These are phyloP conservation scores for Rhizopogon vinicolor DNA, from an alignment of 768 basidiomycete genomes.

Conservation along the genomic window DNA sequence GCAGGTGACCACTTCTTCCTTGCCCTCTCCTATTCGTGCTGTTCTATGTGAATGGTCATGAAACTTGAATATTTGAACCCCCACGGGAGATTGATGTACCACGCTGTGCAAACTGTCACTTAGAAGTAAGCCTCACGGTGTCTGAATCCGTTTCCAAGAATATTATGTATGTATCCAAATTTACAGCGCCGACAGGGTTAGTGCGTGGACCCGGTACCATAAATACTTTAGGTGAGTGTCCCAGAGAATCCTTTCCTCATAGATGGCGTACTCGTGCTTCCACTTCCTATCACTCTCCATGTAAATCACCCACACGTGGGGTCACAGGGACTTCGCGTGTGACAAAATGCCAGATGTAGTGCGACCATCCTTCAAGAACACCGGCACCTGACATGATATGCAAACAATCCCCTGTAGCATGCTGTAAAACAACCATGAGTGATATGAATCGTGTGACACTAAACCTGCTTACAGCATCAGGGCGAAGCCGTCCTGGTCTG, in stretches of 20 bases:
- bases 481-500: constrained; percentile 54
- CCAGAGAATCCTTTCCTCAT: not conserved
- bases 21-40: not conserved
- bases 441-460: not conserved
- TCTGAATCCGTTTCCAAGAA: not conserved
- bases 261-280: not conserved
- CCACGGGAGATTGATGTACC: too few species aligned
- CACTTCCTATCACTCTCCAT: not conserved
- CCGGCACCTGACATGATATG: constrained; percentile 43
- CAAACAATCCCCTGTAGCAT: constrained; percentile 40
- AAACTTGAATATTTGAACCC: too few species aligned
- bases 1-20: not conserved
- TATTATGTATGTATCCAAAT: not conserved
- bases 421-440: constrained; percentile 22
- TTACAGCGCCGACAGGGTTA: not conserved
- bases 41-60: too few species aligned
- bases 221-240: not conserved
- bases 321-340: constrained; percentile 27
- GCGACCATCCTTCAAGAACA: constrained; percentile 48
- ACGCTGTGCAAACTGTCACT: too few species aligned
- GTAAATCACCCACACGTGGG: not conserved
- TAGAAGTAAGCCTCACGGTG: too few species aligned
- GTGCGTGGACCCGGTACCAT: not conserved
- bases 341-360: constrained; percentile 47
- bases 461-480: constrained; percentile 51